Conservation (phyloP, 495 filamentous ascomycete genomes). For the Hypoxylon fuscum region DNA sequence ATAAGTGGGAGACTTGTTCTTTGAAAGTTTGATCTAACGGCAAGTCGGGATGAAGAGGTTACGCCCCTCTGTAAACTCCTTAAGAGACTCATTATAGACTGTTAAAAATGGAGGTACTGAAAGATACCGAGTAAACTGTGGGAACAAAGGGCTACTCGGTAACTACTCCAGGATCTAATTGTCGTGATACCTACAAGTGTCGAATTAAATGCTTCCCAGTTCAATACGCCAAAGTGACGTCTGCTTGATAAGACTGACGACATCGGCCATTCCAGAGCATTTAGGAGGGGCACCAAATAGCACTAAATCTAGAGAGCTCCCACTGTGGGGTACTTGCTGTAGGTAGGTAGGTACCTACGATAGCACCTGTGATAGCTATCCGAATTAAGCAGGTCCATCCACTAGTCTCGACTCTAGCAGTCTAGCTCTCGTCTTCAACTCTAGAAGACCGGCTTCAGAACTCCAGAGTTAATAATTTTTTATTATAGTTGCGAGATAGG, state of each 20-base stretch:
- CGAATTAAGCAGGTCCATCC: constrained; percentile 2
- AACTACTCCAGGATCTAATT: not conserved
- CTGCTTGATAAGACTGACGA: constrained; percentile 32
- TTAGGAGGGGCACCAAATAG: constrained; percentile 27
- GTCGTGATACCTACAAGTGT: constrained; percentile 9
- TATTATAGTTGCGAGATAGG: no score
- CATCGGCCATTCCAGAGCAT: constrained; percentile 15
- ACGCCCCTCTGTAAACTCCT: constrained; percentile 47
- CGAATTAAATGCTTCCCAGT: constrained; percentile 8
- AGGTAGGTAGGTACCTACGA: not conserved
- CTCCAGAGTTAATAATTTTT: no score
- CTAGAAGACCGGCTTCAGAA: no score
- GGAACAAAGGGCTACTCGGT: no score
- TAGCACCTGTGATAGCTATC: constrained; percentile 5
- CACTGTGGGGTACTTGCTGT: constrained; percentile 22
- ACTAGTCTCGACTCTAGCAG: no score
- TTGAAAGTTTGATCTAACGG: constrained; percentile 48
- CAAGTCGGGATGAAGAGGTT: constrained; percentile 42
- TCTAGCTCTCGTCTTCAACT: no score
- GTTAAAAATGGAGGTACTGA: constrained; percentile 2
- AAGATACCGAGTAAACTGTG: constrained; percentile 5
- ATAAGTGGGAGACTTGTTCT: constrained; percentile 47
- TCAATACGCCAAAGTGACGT: constrained; percentile 27
- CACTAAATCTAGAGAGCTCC: constrained; percentile 9
- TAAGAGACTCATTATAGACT: constrained; percentile 31